Evolutionary conservation across 345 rosid species (phyloP).

Genomic region (Sonneratia alba): DNA sequence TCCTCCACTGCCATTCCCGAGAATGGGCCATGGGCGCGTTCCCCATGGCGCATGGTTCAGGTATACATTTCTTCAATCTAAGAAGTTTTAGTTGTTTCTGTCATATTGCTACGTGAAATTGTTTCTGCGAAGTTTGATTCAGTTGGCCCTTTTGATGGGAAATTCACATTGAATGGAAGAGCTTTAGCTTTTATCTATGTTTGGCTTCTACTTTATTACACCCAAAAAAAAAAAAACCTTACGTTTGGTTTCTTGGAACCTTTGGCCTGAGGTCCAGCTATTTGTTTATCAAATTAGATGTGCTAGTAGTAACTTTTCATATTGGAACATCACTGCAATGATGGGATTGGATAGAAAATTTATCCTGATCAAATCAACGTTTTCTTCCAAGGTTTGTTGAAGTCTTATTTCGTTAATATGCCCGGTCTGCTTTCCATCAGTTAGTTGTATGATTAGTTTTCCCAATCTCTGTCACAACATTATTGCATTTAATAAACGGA

Average conservation of each 20-base stretch:
- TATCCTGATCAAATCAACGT: neutral
- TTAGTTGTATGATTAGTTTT: neutral
- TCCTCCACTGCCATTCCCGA: conserved; percentile 28
- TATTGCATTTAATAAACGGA: neutral
- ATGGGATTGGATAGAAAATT: neutral
- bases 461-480: neutral
- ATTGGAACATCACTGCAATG: neutral
- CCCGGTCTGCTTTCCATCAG: neutral
- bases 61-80: conserved; percentile 18
- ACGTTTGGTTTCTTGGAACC: neutral
- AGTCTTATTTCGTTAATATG: neutral
- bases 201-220: too few relatives aligned
- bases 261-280: neutral
- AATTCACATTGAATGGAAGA: neutral
- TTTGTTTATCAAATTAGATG: neutral
- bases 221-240: too few relatives aligned
- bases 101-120: neutral
- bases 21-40: conserved; percentile 53
- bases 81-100: neutral
- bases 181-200: neutral
- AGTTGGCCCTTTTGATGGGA: neutral
- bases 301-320: neutral
- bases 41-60: conserved; percentile 91
- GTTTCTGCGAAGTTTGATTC: neutral
- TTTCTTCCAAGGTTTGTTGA: neutral